Percentiles rank a stretch among this genome's conserved stretches.
Conservation (phyloP, 305 asterid species). For the Stenogyne calaminthoides region DNA sequence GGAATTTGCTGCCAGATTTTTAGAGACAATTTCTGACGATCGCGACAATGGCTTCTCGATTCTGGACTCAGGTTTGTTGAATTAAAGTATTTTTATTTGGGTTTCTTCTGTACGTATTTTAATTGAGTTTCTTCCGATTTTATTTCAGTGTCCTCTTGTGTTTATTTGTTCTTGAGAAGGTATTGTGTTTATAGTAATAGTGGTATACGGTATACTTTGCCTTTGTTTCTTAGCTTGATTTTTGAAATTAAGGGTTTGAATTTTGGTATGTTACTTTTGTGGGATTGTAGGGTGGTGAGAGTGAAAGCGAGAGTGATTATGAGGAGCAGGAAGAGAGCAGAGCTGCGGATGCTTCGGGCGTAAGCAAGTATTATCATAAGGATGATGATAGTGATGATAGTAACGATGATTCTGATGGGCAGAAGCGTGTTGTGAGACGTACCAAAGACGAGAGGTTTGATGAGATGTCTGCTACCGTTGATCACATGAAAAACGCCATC, state of each 20-base stretch:
- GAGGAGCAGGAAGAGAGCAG: constrained; percentile 56
- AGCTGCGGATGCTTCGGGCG: constrained; percentile 38
- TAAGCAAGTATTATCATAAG: constrained; percentile 45
- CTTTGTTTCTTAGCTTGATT: too few species aligned
- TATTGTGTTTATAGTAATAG: too few species aligned
- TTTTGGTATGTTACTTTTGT: neutral
- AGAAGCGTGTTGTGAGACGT: constrained; percentile 75
- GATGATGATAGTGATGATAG: constrained; percentile 69
- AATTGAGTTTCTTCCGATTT: neutral
- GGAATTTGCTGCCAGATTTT: constrained; percentile 9
- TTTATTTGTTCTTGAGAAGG: too few species aligned
- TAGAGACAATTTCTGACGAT: constrained; percentile 19
- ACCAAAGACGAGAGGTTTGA: constrained; percentile 86
- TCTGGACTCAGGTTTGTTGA: constrained; percentile 65
- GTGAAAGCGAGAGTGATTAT: constrained; percentile 65
- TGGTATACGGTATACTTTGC: too few species aligned
- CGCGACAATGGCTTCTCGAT: constrained; percentile 52
- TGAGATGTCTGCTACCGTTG: constrained; percentile 79
- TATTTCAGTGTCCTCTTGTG: neutral
- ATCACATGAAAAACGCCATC: constrained; percentile 93
- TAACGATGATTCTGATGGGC: constrained; percentile 71
- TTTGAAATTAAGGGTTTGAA: neutral
- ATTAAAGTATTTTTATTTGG: neutral
- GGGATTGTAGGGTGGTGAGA: constrained; percentile 62
- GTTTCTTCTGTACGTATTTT: neutral